Percentiles rank a stretch among this genome's conserved stretches.
These are phyloP conservation scores for Ailanthus altissimus DNA, from an alignment of 345 rosid species.

Conservation along the genomic window DNA sequence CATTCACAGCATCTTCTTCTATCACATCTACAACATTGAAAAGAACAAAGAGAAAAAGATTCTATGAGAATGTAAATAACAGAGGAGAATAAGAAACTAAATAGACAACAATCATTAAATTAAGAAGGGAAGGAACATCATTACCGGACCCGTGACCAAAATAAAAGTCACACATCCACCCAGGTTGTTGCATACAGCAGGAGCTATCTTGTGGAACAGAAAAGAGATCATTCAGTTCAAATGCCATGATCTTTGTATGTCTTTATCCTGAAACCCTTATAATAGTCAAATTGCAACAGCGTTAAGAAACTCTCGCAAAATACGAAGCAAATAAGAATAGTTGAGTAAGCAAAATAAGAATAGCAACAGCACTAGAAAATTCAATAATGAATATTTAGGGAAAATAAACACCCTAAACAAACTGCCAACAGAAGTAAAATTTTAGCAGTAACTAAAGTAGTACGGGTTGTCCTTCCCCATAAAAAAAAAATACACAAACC, in stretches of 20 bases:
- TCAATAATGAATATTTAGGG: too few species aligned
- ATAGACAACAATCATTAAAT: neutral
- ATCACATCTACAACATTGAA: constrained; percentile 43
- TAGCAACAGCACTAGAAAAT: too few species aligned
- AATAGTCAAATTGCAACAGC: neutral
- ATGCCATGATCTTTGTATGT: constrained; percentile 9
- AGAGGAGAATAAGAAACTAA: neutral
- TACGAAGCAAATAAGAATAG: neutral
- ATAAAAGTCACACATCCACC: constrained; percentile 43
- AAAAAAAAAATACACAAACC: neutral
- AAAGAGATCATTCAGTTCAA: constrained; percentile 5
- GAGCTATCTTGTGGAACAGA: constrained; percentile 40
- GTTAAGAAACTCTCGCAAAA: neutral
- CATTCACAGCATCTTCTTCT: constrained; percentile 63
- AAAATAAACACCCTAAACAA: too few species aligned
- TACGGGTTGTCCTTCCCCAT: neutral
- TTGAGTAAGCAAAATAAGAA: neutral
- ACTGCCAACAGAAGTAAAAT: too few species aligned
- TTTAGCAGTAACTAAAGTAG: neutral
- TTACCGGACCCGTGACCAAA: constrained; percentile 58
- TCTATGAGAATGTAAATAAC: neutral
- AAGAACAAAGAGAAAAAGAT: neutral
- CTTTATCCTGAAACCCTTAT: neutral
- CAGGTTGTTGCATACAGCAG: constrained; percentile 22
- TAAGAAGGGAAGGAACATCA: neutral